Conservation (phyloP, 2,329 filamentous ascomycete species). For the Pyrenophora teres region DNA sequence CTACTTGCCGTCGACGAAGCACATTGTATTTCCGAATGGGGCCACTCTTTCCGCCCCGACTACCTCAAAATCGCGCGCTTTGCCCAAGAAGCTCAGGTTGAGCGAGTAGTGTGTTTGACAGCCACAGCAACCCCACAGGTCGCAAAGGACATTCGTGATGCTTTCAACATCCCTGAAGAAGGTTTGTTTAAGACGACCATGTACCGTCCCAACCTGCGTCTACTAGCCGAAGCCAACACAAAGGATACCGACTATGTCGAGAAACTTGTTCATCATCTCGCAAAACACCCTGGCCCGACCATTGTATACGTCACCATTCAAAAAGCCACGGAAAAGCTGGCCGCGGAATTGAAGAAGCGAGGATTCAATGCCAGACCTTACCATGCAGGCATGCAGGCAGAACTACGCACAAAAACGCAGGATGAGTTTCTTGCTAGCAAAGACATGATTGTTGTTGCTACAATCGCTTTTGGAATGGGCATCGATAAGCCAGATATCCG, state of each 20-base stretch:
- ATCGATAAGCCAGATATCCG: constrained; percentile 96
- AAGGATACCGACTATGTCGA: constrained; percentile 70
- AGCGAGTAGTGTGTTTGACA: constrained; percentile 72
- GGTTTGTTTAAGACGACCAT: constrained; percentile 64
- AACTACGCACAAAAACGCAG: constrained; percentile 72
- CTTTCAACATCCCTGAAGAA: constrained; percentile 77
- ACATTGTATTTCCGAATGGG: constrained; percentile 97
- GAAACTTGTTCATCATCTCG: constrained; percentile 65
- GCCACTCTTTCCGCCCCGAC: constrained; percentile 93
- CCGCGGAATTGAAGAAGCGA: constrained; percentile 65
- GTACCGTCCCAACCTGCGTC: constrained; percentile 62
- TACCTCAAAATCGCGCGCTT: constrained; percentile 78
- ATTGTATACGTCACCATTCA: constrained; percentile 67
- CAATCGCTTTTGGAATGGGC: constrained; percentile 98
- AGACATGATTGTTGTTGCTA: constrained; percentile 88
- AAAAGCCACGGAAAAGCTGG: constrained; percentile 63
- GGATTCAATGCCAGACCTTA: constrained; percentile 78
- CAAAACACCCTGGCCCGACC: constrained; percentile 58
- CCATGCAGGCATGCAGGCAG: constrained; percentile 74
- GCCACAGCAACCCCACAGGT: constrained; percentile 81
- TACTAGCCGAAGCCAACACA: constrained; percentile 65
- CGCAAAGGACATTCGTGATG: constrained; percentile 81
- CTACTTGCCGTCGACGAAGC: constrained; percentile 96
- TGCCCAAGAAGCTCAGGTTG: constrained; percentile 83
- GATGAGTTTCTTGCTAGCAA: constrained; percentile 77